A percentile compares a stretch with the other conserved stretches of the same genome.
phyloP scores from a whole-genome alignment of 2,329 filamentous ascomycete species.

The Mariannaea sp. region DNA sequence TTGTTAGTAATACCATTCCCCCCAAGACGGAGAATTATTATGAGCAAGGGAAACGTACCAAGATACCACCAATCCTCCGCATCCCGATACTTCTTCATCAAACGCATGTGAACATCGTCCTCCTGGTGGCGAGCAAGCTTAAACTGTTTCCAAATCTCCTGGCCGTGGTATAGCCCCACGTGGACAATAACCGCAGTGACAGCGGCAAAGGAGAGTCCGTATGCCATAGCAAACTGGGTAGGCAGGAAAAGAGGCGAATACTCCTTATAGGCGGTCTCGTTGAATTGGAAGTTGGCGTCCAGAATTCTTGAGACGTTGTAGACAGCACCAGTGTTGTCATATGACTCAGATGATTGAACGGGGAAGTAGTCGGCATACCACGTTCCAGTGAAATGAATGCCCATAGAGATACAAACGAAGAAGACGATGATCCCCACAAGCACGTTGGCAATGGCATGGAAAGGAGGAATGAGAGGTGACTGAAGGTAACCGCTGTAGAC shows the following conservation, averaged over 20 bases:
- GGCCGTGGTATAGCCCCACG: slow-evolving; percentile 59
- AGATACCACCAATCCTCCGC: slow-evolving; percentile 65
- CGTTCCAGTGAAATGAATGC: slow-evolving; percentile 60
- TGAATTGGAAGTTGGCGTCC: slow-evolving; percentile 59
- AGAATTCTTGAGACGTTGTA: slow-evolving; percentile 68
- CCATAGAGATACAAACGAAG: slow-evolving; percentile 61
- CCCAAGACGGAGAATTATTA: neutral
- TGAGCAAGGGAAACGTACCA: slow-evolving; percentile 48
- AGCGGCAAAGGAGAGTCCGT: slow-evolving; percentile 71
- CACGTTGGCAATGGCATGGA: slow-evolving; percentile 61
- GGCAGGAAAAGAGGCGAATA: slow-evolving; percentile 71
- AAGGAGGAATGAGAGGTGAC: slow-evolving; percentile 58
- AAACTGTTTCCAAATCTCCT: slow-evolving; percentile 60
- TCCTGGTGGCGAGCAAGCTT: slow-evolving; percentile 60
- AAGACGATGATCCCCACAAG: slow-evolving; percentile 59
- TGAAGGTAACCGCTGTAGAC: slow-evolving; percentile 54
- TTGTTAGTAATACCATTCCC: slow-evolving; percentile 17
- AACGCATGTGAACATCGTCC: slow-evolving; percentile 62
- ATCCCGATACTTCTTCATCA: slow-evolving; percentile 66
- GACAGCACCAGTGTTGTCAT: slow-evolving; percentile 64
- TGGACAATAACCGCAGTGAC: slow-evolving; percentile 65
- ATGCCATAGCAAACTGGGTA: slow-evolving; percentile 63
- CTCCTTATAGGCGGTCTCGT: slow-evolving; percentile 62
- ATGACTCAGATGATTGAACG: slow-evolving; percentile 63
- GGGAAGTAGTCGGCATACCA: slow-evolving; percentile 66